Evolutionary conservation across 441 rosid species (phyloP).

Genomic region (Syzygium malaccense): DNA sequence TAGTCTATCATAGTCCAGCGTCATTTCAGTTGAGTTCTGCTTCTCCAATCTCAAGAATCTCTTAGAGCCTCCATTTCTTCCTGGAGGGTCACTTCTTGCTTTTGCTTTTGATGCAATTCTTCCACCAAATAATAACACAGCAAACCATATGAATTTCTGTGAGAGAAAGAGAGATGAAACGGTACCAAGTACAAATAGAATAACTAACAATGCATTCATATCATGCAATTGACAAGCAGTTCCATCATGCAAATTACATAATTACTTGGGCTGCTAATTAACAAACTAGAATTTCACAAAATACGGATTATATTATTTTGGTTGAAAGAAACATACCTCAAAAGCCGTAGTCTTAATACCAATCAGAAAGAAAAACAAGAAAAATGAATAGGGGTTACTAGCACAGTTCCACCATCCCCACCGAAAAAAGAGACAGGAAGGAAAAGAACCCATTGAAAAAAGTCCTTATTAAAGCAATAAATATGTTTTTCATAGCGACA

Average conservation of each 20-base stretch:
- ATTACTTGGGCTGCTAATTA: background rate
- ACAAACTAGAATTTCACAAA: background rate
- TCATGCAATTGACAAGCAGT: too few relatives aligned
- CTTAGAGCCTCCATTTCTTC: slow-evolving; percentile 57
- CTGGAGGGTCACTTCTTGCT: slow-evolving; percentile 39
- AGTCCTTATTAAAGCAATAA: too few relatives aligned
- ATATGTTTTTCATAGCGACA: accelerated
- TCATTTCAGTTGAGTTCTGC: slow-evolving; percentile 43
- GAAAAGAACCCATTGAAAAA: background rate
- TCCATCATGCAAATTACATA: background rate
- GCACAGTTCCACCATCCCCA: background rate
- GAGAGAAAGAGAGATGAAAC: too few relatives aligned
- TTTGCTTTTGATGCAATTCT: slow-evolving; percentile 52
- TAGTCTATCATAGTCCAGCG: slow-evolving; percentile 45
- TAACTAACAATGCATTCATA: too few relatives aligned
- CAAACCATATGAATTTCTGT: background rate
- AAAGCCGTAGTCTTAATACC: background rate
- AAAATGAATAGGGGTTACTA: background rate
- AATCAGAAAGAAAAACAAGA: background rate
- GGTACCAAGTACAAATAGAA: background rate
- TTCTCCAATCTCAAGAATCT: slow-evolving; percentile 38
- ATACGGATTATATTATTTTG: background rate
- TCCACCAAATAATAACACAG: background rate
- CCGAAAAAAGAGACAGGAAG: background rate
- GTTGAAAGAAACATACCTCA: background rate